Base-by-base conservation (phyloP, 805 yeast genomes). In the Wickerhamiella kazuoi region DNA sequence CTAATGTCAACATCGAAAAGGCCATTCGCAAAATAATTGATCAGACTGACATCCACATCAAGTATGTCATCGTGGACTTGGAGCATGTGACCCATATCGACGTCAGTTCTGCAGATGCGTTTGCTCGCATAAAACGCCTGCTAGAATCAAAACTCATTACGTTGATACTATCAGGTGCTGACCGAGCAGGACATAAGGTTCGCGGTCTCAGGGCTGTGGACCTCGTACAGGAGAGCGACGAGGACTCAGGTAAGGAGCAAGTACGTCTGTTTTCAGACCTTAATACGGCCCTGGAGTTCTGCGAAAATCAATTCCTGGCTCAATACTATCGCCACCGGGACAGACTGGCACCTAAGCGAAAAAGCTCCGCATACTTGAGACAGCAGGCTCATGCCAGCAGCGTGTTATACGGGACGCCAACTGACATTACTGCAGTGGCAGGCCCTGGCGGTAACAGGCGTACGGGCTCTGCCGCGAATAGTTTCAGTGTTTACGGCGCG, bases 51-150 rank as follows among this genome's bases (percentile, higher is more conserved):
- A 84, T 77, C 30, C 64, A 66, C n/a, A 76, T 90, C 49, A 74
- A 79, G 51, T 90, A 76, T 54, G 61, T 90, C 45, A 73, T 90
- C 37, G 55, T 90, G 36, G 98, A 90, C 59, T 76, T 90, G 68
- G 76, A 76, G 48, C 74, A 77, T 30, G 94, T 90, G 23, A 68
- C 46, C 51, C 72, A 72, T 35, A 73, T 90, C 46, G 98, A 90
- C 58, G 90, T 80, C 51, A 79, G 94, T 35, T 96, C 97, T 0
- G 94, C 95, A 8, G 97, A 90, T 57, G 94, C 96, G 0, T 81
- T 90, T 55, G 74, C 84, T 48, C 67, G 95, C 49, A 78, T 90
- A 44, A 74, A 81, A 54, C 77, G 93, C 45, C 69, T 86, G 50
- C 63, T 83, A 15, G 71, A 71, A 42, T 76, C 79, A 17, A 76